These are phyloP conservation scores for Hysterium pulicare DNA, from an alignment of 2,329 filamentous ascomycete genomes.

Conservation along the genomic window DNA sequence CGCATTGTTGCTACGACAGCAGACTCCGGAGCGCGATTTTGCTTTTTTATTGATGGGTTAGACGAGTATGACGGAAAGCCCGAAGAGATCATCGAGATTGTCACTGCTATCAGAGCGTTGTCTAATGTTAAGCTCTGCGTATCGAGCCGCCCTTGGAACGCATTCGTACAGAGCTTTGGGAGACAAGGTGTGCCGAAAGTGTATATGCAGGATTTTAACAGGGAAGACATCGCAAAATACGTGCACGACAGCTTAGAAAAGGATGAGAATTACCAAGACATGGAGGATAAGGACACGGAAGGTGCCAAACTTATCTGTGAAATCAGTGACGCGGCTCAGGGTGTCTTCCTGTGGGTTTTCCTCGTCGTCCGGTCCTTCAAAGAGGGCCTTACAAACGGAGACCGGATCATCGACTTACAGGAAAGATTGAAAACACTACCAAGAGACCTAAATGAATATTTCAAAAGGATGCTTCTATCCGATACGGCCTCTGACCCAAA, in stretches of 20 bases:
- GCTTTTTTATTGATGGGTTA: conserved; percentile 4
- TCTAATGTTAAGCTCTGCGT: neutral
- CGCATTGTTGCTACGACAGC: neutral
- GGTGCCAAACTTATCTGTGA: neutral
- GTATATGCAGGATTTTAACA: neutral
- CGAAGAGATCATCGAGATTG: neutral
- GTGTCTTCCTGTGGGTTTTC: neutral
- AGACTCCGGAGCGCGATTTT: neutral
- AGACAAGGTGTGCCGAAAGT: neutral
- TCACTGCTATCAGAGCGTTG: neutral
- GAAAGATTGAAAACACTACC: neutral
- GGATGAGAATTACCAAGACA: neutral
- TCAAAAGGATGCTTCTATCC: neutral
- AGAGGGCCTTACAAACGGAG: neutral
- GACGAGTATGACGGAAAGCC: conserved; percentile 3
- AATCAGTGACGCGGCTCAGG: neutral
- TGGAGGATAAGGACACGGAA: too few relatives aligned
- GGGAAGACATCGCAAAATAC: neutral
- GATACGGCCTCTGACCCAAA: neutral
- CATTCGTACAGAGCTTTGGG: neutral
- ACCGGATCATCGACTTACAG: neutral
- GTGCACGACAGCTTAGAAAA: neutral
- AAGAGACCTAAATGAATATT: neutral
- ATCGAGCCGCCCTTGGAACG: neutral
- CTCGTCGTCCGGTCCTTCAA: neutral